Evolutionary conservation across 495 filamentous ascomycete genomes (phyloP).

Genomic region (Neurospora sp.): DNA sequence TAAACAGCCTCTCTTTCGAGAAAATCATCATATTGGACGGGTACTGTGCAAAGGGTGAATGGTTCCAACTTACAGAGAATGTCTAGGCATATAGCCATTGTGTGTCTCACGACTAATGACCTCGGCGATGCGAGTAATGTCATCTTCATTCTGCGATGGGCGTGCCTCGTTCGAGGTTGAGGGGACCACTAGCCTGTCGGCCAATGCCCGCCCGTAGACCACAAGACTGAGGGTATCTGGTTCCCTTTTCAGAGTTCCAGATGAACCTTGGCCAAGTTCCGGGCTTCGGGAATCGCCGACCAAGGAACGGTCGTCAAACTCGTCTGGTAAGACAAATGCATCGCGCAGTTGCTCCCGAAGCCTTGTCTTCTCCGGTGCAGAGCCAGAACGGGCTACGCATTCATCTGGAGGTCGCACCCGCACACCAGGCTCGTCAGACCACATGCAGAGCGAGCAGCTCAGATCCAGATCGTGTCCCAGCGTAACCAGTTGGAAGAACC

Average conservation of each 20-base stretch:
- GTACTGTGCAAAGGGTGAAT: neutral
- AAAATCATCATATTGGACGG: neutral
- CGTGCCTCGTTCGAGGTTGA: neutral
- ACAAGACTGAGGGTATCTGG: slow-evolving; percentile 2
- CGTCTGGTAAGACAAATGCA: slow-evolving; percentile 20
- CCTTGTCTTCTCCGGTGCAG: neutral
- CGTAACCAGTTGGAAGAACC: slow-evolving; percentile 22
- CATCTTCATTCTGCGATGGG: neutral
- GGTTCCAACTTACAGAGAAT: slow-evolving; percentile 9
- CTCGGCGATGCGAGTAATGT: slow-evolving; percentile 6
- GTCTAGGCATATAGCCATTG: slow-evolving; percentile 16
- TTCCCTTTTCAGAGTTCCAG: neutral
- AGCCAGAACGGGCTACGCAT: neutral
- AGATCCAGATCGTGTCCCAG: slow-evolving; percentile 19
- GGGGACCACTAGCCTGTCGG: neutral
- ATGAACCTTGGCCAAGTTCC: neutral
- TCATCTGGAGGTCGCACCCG: slow-evolving; percentile 3
- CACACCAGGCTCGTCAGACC: slow-evolving; percentile 9
- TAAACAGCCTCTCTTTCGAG: slow-evolving; percentile 1
- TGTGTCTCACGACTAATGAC: slow-evolving; percentile 5
- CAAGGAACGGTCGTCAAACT: slow-evolving; percentile 13
- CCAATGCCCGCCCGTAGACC: neutral
- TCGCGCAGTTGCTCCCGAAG: slow-evolving; percentile 2
- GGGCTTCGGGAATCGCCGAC: neutral
- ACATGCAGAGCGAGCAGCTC: slow-evolving; percentile 19